These are phyloP conservation scores for Ogataea sp. DNA, from an alignment of 805 yeast species.

Conservation along the genomic window DNA sequence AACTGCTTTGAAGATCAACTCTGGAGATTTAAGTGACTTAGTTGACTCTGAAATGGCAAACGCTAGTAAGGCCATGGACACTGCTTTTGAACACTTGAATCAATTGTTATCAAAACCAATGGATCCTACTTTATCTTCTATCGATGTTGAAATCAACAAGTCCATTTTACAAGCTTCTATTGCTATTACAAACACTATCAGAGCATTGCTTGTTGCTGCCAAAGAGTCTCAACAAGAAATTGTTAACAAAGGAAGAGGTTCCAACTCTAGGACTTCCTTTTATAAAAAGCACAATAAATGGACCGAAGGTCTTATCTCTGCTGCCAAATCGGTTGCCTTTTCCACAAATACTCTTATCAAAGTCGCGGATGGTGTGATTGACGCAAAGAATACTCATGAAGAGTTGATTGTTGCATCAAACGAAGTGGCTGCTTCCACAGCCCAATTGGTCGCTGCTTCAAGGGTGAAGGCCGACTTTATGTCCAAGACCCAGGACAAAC, in stretches of 20 bases:
- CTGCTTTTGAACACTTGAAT: conserved; percentile 55
- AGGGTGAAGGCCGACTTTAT: conserved; percentile 74
- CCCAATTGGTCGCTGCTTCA: conserved; percentile 87
- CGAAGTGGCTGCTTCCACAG: conserved; percentile 88
- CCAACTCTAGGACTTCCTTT: conserved; percentile 59
- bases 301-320: conserved; percentile 90
- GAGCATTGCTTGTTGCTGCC: conserved; percentile 63
- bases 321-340: conserved; percentile 79
- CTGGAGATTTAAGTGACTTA: conserved; percentile 56
- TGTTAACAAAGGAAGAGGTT: conserved; percentile 53
- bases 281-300: conserved; percentile 84
- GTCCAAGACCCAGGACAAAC: conserved; percentile 66
- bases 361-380: conserved; percentile 80
- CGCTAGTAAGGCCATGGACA: conserved; percentile 62
- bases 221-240: conserved; percentile 78
- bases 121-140: conserved; percentile 44
- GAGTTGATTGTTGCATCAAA: conserved; percentile 84
- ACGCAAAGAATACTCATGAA: conserved; percentile 55
- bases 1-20: conserved; percentile 16
- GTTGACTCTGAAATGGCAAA: conserved; percentile 68
- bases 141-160: conserved; percentile 63
- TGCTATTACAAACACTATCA: conserved; percentile 73
- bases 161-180: conserved; percentile 72
- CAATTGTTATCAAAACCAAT: conserved; percentile 39
- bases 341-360: conserved; percentile 75